Evolutionary conservation across 257 asterid genomes (phyloP).

Genomic region (Solanum acaule): DNA sequence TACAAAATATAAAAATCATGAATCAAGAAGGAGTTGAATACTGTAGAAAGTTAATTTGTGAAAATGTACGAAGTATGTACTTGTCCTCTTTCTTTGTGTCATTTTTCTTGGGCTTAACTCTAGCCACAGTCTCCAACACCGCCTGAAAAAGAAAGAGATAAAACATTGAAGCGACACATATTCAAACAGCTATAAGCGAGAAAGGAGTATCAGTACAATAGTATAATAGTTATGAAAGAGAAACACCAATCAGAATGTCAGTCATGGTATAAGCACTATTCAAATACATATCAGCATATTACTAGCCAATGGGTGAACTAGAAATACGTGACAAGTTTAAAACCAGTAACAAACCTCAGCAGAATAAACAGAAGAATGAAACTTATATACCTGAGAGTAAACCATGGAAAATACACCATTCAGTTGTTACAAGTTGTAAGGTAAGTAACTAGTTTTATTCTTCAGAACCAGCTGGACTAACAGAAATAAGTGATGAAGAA

Average conservation of each 20-base stretch:
- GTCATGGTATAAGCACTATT: background rate
- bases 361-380: no score
- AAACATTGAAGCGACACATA: conserved; percentile 7
- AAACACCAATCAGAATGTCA: background rate
- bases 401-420: background rate
- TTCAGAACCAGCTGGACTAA: background rate
- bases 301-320: background rate
- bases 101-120: conserved; percentile 94
- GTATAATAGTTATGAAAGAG: background rate
- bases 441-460: background rate
- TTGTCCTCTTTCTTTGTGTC: conserved; percentile 92
- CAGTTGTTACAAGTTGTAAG: background rate
- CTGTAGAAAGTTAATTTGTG: background rate
- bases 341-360: background rate
- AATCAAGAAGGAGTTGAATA: conserved; percentile 4
- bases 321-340: background rate
- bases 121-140: conserved; percentile 94
- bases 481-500: background rate
- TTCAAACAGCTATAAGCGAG: background rate
- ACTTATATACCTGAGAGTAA: background rate
- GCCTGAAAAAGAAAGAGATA: conserved; percentile 51
- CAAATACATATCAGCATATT: background rate
- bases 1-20: background rate
- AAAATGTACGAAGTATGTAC: conserved; percentile 24
- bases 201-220: background rate